Evolutionary conservation across 345 rosid species (phyloP).

Genomic region (Eucalyptus decipiens): DNA sequence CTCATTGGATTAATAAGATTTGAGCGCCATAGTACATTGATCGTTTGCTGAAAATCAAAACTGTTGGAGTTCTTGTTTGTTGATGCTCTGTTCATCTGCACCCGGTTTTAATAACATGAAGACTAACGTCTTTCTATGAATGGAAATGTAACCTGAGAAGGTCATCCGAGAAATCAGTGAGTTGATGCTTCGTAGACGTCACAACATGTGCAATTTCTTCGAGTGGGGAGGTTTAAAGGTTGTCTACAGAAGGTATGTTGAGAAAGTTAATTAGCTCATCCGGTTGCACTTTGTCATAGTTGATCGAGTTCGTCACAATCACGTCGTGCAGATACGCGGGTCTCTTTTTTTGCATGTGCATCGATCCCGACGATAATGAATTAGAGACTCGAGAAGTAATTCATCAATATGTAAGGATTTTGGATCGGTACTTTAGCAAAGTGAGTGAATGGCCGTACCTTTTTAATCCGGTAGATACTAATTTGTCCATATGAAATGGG

Average conservation of each 20-base stretch:
- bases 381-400: conserved; percentile 75
- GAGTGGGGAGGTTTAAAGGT: conserved; percentile 96
- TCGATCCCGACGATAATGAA: conserved; percentile 82
- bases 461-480: neutral
- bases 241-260: conserved; percentile 62
- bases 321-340: conserved; percentile 56
- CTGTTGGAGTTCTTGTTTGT: neutral
- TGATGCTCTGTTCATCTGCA: neutral
- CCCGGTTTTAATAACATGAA: neutral
- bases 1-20: neutral
- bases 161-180: conserved; percentile 88
- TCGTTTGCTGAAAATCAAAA: neutral
- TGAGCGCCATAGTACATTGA: neutral
- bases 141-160: conserved; percentile 5
- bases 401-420: conserved; percentile 86
- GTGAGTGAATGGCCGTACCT: conserved; percentile 1
- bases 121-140: neutral
- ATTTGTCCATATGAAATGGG: neutral
- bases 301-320: neutral
- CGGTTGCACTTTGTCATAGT: neutral
- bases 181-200: conserved; percentile 61
- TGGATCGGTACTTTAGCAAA: conserved; percentile 78
- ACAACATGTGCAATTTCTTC: conserved; percentile 83
- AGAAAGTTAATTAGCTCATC: neutral
- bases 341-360: conserved; percentile 92